These are phyloP conservation scores for Penicillium polonicum DNA, from an alignment of 2,329 filamentous ascomycete species.

Conservation along the genomic window DNA sequence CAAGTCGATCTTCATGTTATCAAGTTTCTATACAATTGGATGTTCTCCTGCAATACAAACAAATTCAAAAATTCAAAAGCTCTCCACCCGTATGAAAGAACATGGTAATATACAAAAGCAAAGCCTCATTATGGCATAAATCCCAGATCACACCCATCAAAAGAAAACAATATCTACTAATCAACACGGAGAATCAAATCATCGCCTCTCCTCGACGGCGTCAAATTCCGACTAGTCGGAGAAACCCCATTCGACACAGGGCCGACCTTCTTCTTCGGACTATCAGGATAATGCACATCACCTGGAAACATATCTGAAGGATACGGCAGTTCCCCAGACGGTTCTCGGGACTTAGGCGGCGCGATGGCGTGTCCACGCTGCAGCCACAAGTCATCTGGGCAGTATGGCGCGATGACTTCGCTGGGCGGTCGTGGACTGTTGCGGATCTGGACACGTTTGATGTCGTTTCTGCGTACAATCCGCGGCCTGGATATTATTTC, in stretches of 20 bases:
- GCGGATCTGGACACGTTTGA: slow-evolving; percentile 34
- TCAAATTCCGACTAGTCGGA: slow-evolving; percentile 31
- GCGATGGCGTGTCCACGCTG: slow-evolving; percentile 14
- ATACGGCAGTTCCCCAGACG: slow-evolving; percentile 16
- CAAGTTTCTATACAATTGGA: background rate
- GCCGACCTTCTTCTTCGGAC: slow-evolving; percentile 23
- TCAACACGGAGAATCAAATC: slow-evolving; percentile 37
- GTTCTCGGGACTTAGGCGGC: background rate
- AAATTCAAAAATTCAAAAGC: background rate
- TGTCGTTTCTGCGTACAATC: slow-evolving; percentile 34
- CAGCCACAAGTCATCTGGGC: slow-evolving; percentile 33
- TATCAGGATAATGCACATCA: slow-evolving; percentile 18
- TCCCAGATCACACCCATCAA: background rate
- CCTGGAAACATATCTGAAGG: slow-evolving; percentile 19
- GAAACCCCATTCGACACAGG: slow-evolving; percentile 12
- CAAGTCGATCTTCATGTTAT: background rate
- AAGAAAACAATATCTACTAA: slow-evolving; percentile 10
- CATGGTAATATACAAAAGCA: background rate
- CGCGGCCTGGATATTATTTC: slow-evolving; percentile 36
- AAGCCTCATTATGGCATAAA: background rate
- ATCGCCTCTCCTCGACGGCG: slow-evolving; percentile 30
- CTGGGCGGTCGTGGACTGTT: slow-evolving; percentile 28
- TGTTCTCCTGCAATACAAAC: background rate
- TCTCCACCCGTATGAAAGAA: slow-evolving; percentile 1
- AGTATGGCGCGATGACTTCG: slow-evolving; percentile 27